Evolutionary conservation across 2,329 filamentous ascomycete species (phyloP), one percentile per base, ranked within the genome.

Genomic region (Xylaria multiplex): DNA sequence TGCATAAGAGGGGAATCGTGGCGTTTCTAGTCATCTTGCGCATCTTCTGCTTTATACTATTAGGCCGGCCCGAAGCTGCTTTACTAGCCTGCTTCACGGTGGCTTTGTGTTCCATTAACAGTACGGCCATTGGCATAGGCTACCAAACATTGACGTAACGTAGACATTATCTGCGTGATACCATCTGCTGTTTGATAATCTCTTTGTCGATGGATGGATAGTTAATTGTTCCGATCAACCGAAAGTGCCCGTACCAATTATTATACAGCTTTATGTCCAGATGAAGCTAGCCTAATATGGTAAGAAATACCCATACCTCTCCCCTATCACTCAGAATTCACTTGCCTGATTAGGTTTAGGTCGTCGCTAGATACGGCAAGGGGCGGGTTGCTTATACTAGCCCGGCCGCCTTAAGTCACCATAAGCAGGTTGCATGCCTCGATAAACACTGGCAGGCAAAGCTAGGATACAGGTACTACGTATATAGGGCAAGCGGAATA

Each of bases 351-450:
- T 14, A n/a, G 53, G 37, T 30, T 9, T 55, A 55, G 43, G 22
- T 16, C 30, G 6, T 27, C 24, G 19, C 40, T 30, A 16, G 24
- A 19, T 13, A 24, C 53, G 35, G 37, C 13, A 57, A 9, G 35
- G 27, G 19, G 9, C 13, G 1, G 9, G 2, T 40, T 40, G 22
- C 42, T 48, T 48, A 2, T 7, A 43, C 22, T 24, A 35, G 48
- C 48, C 19, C n/a, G 43, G 43, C 16, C 42, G 2, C 45, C 19
- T 14, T 7, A 27, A 48, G 42, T 32, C 27, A 62, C 50, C 60
- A 19, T 67, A 67, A 67, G 65, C 65, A 67, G 40, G 46, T 49
- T 46, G 59, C 64, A 59, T 62, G 49, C 11, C 19, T 27, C 27
- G 11, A 43, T 43, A 8, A 55, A 55, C 14, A 53, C 27, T 27